A percentile compares a stretch with the other conserved stretches of the same genome.
These are phyloP conservation scores for Trifolium subterraneum DNA, from an alignment of 306 rosid genomes.

Conservation along the genomic window DNA sequence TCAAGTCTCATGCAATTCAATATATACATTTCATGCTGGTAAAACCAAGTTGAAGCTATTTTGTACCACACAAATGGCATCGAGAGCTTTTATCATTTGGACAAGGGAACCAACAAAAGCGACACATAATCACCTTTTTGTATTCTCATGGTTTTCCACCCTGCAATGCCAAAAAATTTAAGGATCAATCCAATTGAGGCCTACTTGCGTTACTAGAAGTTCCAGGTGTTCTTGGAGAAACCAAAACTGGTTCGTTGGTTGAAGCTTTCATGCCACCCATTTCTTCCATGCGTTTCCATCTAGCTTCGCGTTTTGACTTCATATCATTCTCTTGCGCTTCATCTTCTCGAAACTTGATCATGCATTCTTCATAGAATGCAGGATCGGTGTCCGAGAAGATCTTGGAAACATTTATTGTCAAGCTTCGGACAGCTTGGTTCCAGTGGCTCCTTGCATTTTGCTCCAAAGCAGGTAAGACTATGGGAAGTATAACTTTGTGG, in stretches of 20 bases:
- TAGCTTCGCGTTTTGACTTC: conserved; percentile 61
- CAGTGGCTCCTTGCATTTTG: conserved; percentile 78
- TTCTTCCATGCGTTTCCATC: conserved; percentile 91
- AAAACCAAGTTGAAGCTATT: conserved; percentile 49
- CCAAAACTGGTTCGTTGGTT: conserved; percentile 76
- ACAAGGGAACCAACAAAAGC: background rate
- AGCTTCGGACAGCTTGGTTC: conserved; percentile 94
- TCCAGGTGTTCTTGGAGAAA: conserved; percentile 62
- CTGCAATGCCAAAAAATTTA: conserved; percentile 38
- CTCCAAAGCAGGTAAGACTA: conserved; percentile 86
- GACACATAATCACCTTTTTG: conserved; percentile 28
- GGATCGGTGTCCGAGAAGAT: conserved; percentile 77
- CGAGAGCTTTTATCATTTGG: background rate
- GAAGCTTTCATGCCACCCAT: conserved; percentile 78
- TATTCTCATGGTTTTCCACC: conserved; percentile 32
- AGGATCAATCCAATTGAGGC: conserved; percentile 37
- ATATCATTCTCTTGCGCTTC: conserved; percentile 65
- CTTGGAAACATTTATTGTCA: conserved; percentile 85
- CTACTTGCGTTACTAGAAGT: conserved; percentile 62
- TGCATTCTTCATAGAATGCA: conserved; percentile 79
- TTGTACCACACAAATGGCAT: conserved; percentile 29
- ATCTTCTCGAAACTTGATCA: conserved; percentile 71
- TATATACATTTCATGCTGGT: conserved; percentile 61
- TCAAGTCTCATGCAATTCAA: conserved; percentile 57
- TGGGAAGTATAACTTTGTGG: conserved; percentile 72